These are phyloP conservation scores for Aspergillus sp. DNA, from an alignment of 2,329 filamentous ascomycete species.

Conservation along the genomic window DNA sequence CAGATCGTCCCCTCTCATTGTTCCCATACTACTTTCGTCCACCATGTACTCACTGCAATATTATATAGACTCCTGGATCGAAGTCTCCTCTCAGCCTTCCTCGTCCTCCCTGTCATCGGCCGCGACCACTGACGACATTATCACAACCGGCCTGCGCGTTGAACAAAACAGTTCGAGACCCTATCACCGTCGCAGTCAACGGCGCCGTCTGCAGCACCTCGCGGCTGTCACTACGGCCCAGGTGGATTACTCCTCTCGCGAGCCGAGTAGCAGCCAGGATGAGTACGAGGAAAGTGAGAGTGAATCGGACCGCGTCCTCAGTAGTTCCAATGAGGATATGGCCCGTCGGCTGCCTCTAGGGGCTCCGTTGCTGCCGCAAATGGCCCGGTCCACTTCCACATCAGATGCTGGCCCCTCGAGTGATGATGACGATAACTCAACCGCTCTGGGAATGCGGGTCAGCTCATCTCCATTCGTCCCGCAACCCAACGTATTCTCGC, in stretches of 20 bases:
- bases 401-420: conserved; percentile 35
- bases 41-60: conserved; percentile 45
- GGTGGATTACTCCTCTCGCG: conserved; percentile 41
- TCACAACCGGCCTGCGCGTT: conserved; percentile 81
- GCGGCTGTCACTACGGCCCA: conserved; percentile 39
- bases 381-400: conserved; percentile 21
- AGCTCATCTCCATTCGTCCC: conserved; percentile 66
- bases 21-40: conserved; percentile 5
- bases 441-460: conserved; percentile 68
- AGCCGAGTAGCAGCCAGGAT: conserved; percentile 74
- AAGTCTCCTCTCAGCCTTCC: conserved; percentile 87
- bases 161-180: conserved; percentile 53
- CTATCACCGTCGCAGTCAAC: conserved; percentile 59
- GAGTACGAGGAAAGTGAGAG: conserved; percentile 93
- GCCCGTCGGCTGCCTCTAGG: conserved; percentile 21
- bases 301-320: conserved; percentile 73
- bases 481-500: conserved; percentile 88
- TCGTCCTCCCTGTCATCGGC: conserved; percentile 85
- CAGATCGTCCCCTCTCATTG: conserved; percentile 8
- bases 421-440: conserved; percentile 73
- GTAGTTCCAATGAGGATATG: conserved; percentile 61
- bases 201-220: conserved; percentile 38
- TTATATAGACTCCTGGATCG: conserved; percentile 87
- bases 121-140: conserved; percentile 73
- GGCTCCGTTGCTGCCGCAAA: conserved; percentile 21